Percentiles rank a stretch among this genome's conserved stretches.
These are phyloP conservation scores for Aspergillus fumigatiaffinis DNA, from an alignment of 2,329 filamentous ascomycete genomes.

Conservation along the genomic window DNA sequence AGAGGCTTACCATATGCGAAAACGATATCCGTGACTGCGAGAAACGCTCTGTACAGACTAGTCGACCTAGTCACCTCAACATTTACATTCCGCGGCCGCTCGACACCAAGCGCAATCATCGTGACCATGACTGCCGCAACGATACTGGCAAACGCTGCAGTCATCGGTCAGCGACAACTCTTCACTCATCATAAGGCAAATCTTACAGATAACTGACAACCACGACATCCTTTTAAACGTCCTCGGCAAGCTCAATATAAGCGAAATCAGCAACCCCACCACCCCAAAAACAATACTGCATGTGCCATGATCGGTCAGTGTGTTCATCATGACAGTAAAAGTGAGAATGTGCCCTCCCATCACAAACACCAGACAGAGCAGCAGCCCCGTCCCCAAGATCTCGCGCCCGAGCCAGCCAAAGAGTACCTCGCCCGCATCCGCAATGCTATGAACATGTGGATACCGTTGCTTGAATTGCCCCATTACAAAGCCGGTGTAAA, in stretches of 20 bases:
- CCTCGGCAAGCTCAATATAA: conserved; percentile 54
- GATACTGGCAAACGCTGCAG: conserved; percentile 57
- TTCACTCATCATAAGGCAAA: background rate
- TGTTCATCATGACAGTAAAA: conserved; percentile 63
- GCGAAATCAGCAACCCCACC: conserved; percentile 54
- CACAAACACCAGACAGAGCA: conserved; percentile 62
- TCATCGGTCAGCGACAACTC: background rate
- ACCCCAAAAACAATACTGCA: conserved; percentile 61
- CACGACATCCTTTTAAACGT: conserved; percentile 60
- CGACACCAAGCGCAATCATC: conserved; percentile 60
- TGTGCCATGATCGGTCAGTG: conserved; percentile 54
- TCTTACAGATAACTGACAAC: conserved; percentile 53
- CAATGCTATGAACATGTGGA: conserved; percentile 60
- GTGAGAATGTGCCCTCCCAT: conserved; percentile 65
- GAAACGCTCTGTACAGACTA: conserved; percentile 51
- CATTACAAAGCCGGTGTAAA: conserved; percentile 56
- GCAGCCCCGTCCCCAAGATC: conserved; percentile 57
- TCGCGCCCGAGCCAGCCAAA: conserved; percentile 58
- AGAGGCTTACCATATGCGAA: conserved; percentile 57
- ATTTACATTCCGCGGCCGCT: conserved; percentile 35
- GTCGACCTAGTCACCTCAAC: conserved; percentile 34
- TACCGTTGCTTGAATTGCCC: conserved; percentile 54
- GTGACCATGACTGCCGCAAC: conserved; percentile 59
- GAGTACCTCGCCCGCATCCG: conserved; percentile 61
- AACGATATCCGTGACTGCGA: conserved; percentile 63